Evolutionary conservation across 257 asterid species (phyloP).

Genomic region (Solanum virginianum): DNA sequence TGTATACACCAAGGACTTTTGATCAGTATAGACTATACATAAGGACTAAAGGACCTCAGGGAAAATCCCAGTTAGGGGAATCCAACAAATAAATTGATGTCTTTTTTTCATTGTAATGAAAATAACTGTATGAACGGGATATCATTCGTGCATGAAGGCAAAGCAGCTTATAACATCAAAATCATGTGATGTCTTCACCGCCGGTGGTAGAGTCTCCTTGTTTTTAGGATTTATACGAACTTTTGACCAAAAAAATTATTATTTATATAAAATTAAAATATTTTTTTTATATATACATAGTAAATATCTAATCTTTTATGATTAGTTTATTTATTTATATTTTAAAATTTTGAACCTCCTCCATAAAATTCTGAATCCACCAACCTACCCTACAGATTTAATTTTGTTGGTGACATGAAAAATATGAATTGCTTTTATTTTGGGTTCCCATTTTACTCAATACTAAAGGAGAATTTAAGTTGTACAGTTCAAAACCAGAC

Average conservation of each 20-base stretch:
- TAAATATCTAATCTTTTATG: no score
- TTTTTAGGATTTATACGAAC: no score
- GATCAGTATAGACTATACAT: constrained; percentile 61
- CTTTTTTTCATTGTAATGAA: background rate
- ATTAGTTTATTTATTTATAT: background rate
- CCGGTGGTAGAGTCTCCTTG: no score
- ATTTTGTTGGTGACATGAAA: background rate
- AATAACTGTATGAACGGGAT: background rate
- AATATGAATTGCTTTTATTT: background rate
- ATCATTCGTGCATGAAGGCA: background rate
- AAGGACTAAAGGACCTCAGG: constrained; percentile 58
- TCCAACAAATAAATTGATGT: background rate
- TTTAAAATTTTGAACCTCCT: no score
- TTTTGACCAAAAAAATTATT: no score
- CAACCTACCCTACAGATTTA: background rate
- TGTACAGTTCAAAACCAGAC: no score
- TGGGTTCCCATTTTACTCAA: background rate
- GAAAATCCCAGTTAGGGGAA: constrained; percentile 51
- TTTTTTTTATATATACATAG: no score
- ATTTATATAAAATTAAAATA: no score
- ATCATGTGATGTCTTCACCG: no score
- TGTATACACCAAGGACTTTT: constrained; percentile 52
- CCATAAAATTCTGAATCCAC: background rate
- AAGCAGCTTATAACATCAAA: no score
- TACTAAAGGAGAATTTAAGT: background rate